Percentiles rank a stretch among this genome's conserved stretches.
phyloP scores from a whole-genome alignment of 306 rosid species.

The Neltuma alba region DNA sequence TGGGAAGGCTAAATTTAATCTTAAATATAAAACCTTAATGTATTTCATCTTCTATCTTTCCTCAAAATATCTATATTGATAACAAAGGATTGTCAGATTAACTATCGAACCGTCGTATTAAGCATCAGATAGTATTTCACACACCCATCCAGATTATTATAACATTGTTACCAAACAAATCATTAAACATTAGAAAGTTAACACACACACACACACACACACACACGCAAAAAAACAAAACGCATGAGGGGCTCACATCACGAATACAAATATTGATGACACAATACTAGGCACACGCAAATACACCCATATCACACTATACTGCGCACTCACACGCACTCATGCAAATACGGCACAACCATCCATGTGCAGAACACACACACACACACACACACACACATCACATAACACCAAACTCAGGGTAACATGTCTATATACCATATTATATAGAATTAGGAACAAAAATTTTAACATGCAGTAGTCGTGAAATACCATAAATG shows the following conservation, averaged over 20 bases:
- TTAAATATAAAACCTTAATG: no score
- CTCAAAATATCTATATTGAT: no score
- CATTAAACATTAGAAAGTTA: no score
- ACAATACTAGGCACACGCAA: neutral
- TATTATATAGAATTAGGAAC: neutral
- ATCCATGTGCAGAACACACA: neutral
- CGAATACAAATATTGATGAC: neutral
- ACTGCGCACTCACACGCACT: neutral
- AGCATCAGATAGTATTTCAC: no score
- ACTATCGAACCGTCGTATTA: no score
- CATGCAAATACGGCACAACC: neutral
- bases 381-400: neutral
- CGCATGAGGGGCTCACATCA: neutral
- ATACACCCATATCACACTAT: neutral
- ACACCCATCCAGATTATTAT: no score
- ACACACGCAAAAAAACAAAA: no score
- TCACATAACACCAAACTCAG: neutral
- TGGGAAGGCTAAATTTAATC: no score
- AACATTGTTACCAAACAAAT: no score
- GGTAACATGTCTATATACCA: neutral
- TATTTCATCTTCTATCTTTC: no score
- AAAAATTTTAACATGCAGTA: neutral
- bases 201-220: no score
- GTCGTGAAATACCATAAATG: slow-evolving; percentile 34
- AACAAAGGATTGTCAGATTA: no score